Conservation (phyloP, 1,139 yeast species). For the Hanseniaspora sp. region DNA sequence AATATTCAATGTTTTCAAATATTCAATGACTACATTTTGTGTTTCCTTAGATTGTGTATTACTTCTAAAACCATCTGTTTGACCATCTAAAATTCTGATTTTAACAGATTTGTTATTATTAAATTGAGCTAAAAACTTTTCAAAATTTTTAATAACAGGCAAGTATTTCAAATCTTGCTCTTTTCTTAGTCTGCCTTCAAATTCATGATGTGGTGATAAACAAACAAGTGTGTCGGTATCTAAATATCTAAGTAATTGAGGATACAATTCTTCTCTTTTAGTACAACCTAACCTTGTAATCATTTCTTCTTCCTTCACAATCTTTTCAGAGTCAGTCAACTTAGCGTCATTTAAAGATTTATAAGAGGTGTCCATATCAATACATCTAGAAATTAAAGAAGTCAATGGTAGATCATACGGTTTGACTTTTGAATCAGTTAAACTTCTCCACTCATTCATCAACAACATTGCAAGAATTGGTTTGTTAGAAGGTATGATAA, state of each 20-base stretch:
- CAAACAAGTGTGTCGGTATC: constrained; percentile 90
- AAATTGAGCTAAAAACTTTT: constrained; percentile 43
- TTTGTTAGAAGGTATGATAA: constrained; percentile 53
- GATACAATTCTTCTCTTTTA: constrained; percentile 41
- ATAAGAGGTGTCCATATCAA: constrained; percentile 42
- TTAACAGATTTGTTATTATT: constrained; percentile 23
- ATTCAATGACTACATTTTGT: constrained; percentile 49
- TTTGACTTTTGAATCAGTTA: constrained; percentile 62
- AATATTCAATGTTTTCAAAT: constrained; percentile 51
- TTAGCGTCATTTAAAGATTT: constrained; percentile 25
- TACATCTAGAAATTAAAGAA: constrained; percentile 72
- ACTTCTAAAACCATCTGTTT: constrained; percentile 67
- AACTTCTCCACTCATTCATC: constrained; percentile 77
- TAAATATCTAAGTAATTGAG: constrained; percentile 59
- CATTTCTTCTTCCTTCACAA: constrained; percentile 35
- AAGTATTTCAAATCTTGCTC: constrained; percentile 67
- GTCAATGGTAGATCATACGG: constrained; percentile 79
- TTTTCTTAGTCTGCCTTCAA: constrained; percentile 65
- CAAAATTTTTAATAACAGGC: constrained; percentile 62
- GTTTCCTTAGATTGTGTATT: constrained; percentile 57
- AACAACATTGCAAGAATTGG: constrained; percentile 59
- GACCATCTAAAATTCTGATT: constrained; percentile 63
- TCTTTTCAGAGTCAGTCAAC: constrained; percentile 18
- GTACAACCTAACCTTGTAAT: constrained; percentile 47
- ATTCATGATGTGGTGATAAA: constrained; percentile 71